A percentile compares a stretch with the other conserved stretches of the same genome.
phyloP scores from a whole-genome alignment of 129 eudicot species.

The Dittrichia graveolens region DNA sequence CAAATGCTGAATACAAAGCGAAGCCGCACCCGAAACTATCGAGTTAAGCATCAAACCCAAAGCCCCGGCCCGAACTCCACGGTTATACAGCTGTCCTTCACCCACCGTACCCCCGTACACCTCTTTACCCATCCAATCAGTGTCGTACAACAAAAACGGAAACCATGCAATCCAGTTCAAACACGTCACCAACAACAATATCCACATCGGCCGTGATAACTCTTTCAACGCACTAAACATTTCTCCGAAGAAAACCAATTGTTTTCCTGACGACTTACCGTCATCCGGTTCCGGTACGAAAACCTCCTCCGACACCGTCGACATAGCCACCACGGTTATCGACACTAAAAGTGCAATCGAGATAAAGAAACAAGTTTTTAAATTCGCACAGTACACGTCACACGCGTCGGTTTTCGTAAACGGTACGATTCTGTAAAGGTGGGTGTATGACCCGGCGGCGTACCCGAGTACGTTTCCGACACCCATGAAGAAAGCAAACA shows the following conservation, averaged over 20 bases:
- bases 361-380: conserved; percentile 72
- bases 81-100: conserved; percentile 31
- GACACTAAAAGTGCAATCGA: conserved; percentile 59
- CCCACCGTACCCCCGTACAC: conserved; percentile 67
- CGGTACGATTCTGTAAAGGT: conserved; percentile 54
- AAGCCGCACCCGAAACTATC: conserved; percentile 44
- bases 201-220: conserved; percentile 51
- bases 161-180: conserved; percentile 75
- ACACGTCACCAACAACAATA: conserved; percentile 52
- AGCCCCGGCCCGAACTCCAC: conserved; percentile 66
- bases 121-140: conserved; percentile 93
- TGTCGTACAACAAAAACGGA: conserved; percentile 62
- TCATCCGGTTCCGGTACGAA: conserved; percentile 26
- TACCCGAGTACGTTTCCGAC: conserved; percentile 84
- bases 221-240: conserved; percentile 41
- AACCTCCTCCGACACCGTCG: conserved; percentile 45
- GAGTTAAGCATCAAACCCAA: conserved; percentile 61
- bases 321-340: conserved; percentile 44
- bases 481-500: conserved; percentile 83
- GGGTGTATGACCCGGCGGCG: conserved; percentile 78
- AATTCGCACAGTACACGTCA: conserved; percentile 77
- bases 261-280: background rate
- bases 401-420: conserved; percentile 70
- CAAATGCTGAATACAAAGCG: conserved; percentile 47
- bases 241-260: conserved; percentile 19